Conservation (phyloP, 1,284 basidiomycete species). For the Fomitopsis schrenkii region DNA sequence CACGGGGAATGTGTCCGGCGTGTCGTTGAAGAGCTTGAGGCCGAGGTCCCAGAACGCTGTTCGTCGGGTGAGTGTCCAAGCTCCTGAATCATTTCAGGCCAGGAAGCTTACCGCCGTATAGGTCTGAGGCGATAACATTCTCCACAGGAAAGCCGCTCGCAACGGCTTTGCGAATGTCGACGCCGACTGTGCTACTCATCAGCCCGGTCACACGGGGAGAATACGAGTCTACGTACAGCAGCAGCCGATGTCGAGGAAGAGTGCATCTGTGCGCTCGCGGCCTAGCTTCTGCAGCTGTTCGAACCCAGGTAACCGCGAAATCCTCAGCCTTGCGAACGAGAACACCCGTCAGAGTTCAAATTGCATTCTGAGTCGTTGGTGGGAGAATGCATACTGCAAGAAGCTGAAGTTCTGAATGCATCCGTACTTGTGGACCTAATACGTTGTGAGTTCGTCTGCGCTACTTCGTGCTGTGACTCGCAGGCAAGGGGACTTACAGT, state of each 20-base stretch:
- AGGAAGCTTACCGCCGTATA: slow-evolving; percentile 23
- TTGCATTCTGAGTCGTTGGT: too few relatives aligned
- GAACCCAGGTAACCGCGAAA: slow-evolving; percentile 39
- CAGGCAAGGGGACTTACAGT: background rate
- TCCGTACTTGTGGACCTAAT: slow-evolving; percentile 13
- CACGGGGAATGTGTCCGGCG: slow-evolving; percentile 35
- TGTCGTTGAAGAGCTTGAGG: slow-evolving; percentile 26
- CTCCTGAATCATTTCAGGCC: background rate
- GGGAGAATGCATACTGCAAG: slow-evolving; percentile 3
- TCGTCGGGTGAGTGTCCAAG: background rate
- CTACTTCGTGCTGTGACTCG: too few relatives aligned
- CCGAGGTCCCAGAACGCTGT: slow-evolving; percentile 27
- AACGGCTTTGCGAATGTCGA: slow-evolving; percentile 37
- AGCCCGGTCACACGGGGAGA: too few relatives aligned
- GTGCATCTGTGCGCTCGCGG: slow-evolving; percentile 33
- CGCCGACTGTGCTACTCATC: slow-evolving; percentile 32
- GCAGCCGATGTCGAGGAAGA: slow-evolving; percentile 43
- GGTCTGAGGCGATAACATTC: slow-evolving; percentile 30
- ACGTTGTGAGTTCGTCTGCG: background rate
- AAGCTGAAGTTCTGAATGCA: slow-evolving; percentile 15
- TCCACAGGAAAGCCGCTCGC: slow-evolving; percentile 33
- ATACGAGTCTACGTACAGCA: slow-evolving; percentile 36
- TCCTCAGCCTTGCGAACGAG: slow-evolving; percentile 17
- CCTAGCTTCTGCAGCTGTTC: slow-evolving; percentile 34
- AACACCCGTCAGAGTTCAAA: background rate